Evolutionary conservation across 768 basidiomycete genomes (phyloP).

Genomic region (Pleurotus tuber-regium): DNA sequence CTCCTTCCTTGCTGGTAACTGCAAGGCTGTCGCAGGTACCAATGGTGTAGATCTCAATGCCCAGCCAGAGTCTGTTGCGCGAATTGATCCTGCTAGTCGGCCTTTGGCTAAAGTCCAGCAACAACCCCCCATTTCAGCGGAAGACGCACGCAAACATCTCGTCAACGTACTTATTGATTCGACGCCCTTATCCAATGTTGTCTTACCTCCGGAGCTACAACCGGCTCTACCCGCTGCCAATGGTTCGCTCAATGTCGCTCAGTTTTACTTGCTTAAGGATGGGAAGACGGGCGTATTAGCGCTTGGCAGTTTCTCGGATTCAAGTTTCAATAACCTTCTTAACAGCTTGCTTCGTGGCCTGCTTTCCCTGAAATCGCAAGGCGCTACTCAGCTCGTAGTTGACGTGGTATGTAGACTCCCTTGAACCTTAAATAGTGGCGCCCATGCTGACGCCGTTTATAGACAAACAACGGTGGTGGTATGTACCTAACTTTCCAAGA

Average conservation of each 20-base stretch:
- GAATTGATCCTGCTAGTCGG: constrained; percentile 12
- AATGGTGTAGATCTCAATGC: constrained; percentile 45
- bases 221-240: constrained; percentile 37
- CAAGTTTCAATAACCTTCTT: constrained; percentile 39
- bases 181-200: constrained; percentile 40
- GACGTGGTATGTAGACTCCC: constrained; percentile 45
- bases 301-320: constrained; percentile 55
- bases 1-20: constrained; percentile 53
- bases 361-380: constrained; percentile 40
- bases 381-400: constrained; percentile 53
- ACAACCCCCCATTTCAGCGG: constrained; percentile 30
- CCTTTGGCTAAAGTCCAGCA: constrained; percentile 38
- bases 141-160: constrained; percentile 33
- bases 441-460: not conserved
- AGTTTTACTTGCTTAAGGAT: constrained; percentile 55
- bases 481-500: not conserved
- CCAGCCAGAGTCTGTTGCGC: constrained; percentile 11
- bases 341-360: constrained; percentile 44
- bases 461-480: constrained; percentile 53
- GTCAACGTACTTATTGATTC: constrained; percentile 51
- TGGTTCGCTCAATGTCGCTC: constrained; percentile 48
- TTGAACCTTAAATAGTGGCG: not conserved
- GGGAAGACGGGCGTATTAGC: constrained; percentile 53
- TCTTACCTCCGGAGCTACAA: constrained; percentile 35
- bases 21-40: constrained; percentile 43